These are phyloP conservation scores for Clarireedia paspali DNA, from an alignment of 2,329 filamentous ascomycete species.

Conservation along the genomic window DNA sequence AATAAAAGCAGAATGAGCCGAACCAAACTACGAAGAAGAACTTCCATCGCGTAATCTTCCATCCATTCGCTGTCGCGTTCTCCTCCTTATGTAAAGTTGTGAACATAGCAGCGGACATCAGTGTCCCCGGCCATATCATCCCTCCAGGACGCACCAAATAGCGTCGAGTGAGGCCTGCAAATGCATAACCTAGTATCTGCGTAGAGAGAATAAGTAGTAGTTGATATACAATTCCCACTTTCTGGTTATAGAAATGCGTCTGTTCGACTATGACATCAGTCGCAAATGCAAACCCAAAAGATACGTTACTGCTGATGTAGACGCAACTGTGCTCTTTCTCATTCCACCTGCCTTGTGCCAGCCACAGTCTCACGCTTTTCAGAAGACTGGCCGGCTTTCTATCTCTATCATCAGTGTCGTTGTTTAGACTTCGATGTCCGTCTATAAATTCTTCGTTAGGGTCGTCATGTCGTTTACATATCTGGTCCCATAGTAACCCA, in stretches of 20 bases:
- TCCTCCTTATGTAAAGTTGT: constrained; percentile 77
- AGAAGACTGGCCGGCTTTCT: constrained; percentile 13
- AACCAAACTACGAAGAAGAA: constrained; percentile 74
- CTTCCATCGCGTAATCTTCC: constrained; percentile 73
- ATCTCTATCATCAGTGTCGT: constrained; percentile 9
- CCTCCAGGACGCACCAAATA: constrained; percentile 79
- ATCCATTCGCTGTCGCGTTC: constrained; percentile 74
- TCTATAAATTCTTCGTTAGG: constrained; percentile 48
- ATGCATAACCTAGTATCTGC: constrained; percentile 79
- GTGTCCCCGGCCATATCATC: constrained; percentile 86
- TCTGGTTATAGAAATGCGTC: constrained; percentile 80
- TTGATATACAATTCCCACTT: constrained; percentile 69
- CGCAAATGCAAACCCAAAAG: constrained; percentile 82
- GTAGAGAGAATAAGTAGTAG: constrained; percentile 77
- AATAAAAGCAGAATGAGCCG: constrained; percentile 72
- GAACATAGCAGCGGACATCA: constrained; percentile 88
- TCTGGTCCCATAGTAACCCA: constrained; percentile 69
- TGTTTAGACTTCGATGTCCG: constrained; percentile 32
- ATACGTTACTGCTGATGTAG: constrained; percentile 84
- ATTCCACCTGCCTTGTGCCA: constrained; percentile 76
- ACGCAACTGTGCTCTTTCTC: constrained; percentile 85
- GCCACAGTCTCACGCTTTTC: constrained; percentile 56
- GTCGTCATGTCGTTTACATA: constrained; percentile 54
- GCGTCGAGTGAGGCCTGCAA: constrained; percentile 72
- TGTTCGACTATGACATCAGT: constrained; percentile 89